Base-by-base conservation (phyloP, 176 grass and related monocot genomes). In the Luzula sylvatica region DNA sequence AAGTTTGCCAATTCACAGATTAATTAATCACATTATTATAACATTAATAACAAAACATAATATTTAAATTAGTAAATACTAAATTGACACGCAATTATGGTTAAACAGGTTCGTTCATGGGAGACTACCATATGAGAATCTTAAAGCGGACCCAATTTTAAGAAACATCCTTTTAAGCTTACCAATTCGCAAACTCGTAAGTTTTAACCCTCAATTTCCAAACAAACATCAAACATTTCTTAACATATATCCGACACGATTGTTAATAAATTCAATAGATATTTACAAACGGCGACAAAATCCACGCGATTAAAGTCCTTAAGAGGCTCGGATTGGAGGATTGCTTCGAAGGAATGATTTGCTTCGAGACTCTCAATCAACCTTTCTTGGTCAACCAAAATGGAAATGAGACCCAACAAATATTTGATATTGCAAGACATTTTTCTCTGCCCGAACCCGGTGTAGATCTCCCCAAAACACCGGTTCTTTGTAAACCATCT, bases 61-160 rank as follows among this genome's bases (percentile, higher is more conserved):
- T 8, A 0, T 35, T 35, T 35, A 35, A 7, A 35, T 35, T 35
- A 35, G 9, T 35, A 35, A 35, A 35, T 2, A 21, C 11, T 18
- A 23, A 25, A 60, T 26, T 21, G 23, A 26, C 46, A 71, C 28
- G 17, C 23, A n/a, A 54, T 52, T 68, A 14, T 45, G 72, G 3
- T 41, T 83, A 2, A 69, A 46, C 52, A 95, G 89, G 43, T 88
- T 88, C 70, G 89, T 95, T 50, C 83, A 88, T 73, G 89, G 89
- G 27, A 78, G 76, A 49, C 21, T 88, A 62, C 63, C 83, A 25
- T 95, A 95, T 12, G 76, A 78, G 7, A 88, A 88, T 20, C 57
- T 88, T 11, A 88, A 95, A 52, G 69, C 80, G 40, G 83, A 95
- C 54, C 89, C 76, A 0, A 48, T 82, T 9, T 79, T 95, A 26